phyloP scores from a whole-genome alignment of 75 land plant genomes.

The Cryptomeria japonica region DNA sequence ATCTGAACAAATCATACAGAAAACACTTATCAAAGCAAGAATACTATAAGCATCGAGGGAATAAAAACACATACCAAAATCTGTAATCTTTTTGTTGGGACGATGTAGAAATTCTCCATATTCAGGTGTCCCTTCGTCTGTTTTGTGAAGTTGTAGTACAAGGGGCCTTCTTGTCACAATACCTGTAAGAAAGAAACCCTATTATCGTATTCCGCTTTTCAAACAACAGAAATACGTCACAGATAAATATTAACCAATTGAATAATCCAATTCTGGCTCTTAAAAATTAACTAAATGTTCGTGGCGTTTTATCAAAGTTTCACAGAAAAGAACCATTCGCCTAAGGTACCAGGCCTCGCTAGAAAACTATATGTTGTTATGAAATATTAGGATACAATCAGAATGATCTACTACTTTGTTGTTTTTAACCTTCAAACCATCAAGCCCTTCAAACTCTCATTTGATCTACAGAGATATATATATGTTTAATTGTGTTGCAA shows the following conservation, averaged over 20 bases:
- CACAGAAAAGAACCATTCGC: not conserved
- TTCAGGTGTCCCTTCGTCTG: constrained; percentile 60
- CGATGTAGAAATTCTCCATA: constrained; percentile 85
- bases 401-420: not conserved
- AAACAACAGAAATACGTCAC: not conserved
- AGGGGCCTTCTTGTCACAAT: constrained; percentile 89
- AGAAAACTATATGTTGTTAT: not conserved
- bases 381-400: not conserved
- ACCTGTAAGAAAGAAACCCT: constrained; percentile 31
- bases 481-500: not conserved
- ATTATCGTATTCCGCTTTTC: not conserved
- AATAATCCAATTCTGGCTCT: not conserved
- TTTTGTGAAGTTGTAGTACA: constrained; percentile 83
- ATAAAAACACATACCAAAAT: constrained; percentile 52
- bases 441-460: not conserved
- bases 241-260: not conserved
- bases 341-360: not conserved
- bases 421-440: not conserved
- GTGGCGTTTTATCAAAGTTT: not conserved
- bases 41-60: not conserved
- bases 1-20: not conserved
- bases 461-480: not conserved
- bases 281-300: not conserved
- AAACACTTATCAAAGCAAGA: not conserved
- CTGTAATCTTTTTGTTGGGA: constrained; percentile 62